Percentiles rank a stretch among this genome's conserved stretches.
These are phyloP conservation scores for Arthrobotrys iridis DNA, from an alignment of 2,329 filamentous ascomycete genomes.

Conservation along the genomic window DNA sequence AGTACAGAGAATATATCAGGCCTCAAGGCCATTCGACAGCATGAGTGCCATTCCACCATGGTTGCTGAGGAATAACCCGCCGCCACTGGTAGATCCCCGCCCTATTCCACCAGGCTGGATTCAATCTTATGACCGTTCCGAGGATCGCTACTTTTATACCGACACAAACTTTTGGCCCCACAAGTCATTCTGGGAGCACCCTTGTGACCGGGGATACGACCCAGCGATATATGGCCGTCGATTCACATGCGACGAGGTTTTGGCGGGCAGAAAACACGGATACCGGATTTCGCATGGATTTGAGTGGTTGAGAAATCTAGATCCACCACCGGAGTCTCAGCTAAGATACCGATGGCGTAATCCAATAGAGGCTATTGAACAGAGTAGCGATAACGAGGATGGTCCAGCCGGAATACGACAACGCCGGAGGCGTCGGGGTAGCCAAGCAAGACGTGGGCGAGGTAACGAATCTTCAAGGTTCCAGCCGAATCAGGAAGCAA, in stretches of 20 bases:
- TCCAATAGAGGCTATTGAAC: not conserved
- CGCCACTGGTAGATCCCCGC: not conserved
- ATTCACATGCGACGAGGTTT: not conserved
- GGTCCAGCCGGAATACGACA: not conserved
- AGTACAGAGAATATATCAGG: not conserved
- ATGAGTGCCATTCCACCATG: not conserved
- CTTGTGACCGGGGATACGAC: slow-evolving; percentile 14
- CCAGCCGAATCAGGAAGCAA: not conserved
- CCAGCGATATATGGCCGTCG: not conserved
- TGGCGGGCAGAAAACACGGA: not conserved
- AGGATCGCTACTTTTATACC: slow-evolving; percentile 5
- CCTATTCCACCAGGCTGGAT: slow-evolving; percentile 23
- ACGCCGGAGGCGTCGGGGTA: not conserved
- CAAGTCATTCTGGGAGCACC: slow-evolving; percentile 7
- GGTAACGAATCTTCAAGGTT: not conserved
- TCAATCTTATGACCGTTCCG: not conserved
- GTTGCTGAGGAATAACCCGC: too few relatives aligned
- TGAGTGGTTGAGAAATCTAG: not conserved
- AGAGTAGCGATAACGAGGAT: not conserved
- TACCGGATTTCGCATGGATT: not conserved
- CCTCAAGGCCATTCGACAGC: not conserved
- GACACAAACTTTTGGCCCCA: slow-evolving; percentile 1
- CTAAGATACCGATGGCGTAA: not conserved
- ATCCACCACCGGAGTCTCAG: not conserved
- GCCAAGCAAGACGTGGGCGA: not conserved